Evolutionary conservation across 1,284 basidiomycete species (phyloP).

Genomic region (Termitomyces sp.): DNA sequence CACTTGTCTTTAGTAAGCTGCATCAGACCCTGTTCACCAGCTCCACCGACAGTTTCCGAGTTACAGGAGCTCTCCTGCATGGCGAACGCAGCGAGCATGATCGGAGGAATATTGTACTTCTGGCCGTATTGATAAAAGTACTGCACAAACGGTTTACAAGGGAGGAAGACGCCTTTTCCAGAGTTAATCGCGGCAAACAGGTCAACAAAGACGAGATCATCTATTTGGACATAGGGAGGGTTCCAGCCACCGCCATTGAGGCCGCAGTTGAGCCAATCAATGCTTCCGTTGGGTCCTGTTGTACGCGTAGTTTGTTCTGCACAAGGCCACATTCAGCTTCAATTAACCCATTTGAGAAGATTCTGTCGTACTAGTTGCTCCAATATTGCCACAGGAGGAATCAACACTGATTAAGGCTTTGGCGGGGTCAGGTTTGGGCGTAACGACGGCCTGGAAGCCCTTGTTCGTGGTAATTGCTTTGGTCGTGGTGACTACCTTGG

Average conservation of each 20-base stretch:
- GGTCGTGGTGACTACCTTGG: slow-evolving; percentile 3
- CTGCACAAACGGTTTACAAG: slow-evolving; percentile 52
- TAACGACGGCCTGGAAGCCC: not conserved
- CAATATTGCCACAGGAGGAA: slow-evolving; percentile 35
- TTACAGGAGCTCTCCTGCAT: slow-evolving; percentile 69
- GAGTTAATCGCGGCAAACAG: slow-evolving; percentile 47
- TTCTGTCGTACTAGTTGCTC: slow-evolving; percentile 40
- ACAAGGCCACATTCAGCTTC: not conserved
- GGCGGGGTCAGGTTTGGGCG: slow-evolving; percentile 4
- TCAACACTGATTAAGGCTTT: slow-evolving; percentile 23
- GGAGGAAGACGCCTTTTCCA: slow-evolving; percentile 51
- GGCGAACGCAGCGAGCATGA: slow-evolving; percentile 80
- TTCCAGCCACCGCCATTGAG: slow-evolving; percentile 56
- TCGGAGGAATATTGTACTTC: slow-evolving; percentile 55
- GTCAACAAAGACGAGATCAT: slow-evolving; percentile 48
- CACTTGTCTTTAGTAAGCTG: slow-evolving; percentile 83
- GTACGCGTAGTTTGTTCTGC: slow-evolving; percentile 44
- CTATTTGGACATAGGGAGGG: slow-evolving; percentile 51
- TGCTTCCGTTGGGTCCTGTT: slow-evolving; percentile 68
- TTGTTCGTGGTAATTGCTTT: slow-evolving; percentile 8
- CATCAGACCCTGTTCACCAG: slow-evolving; percentile 82
- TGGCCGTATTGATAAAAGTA: slow-evolving; percentile 61
- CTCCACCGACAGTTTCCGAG: slow-evolving; percentile 64
- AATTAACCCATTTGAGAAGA: not conserved
- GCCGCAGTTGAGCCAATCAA: slow-evolving; percentile 80